Conservation (phyloP, 1,284 basidiomycete species). For the Rhizoctonia solani region DNA sequence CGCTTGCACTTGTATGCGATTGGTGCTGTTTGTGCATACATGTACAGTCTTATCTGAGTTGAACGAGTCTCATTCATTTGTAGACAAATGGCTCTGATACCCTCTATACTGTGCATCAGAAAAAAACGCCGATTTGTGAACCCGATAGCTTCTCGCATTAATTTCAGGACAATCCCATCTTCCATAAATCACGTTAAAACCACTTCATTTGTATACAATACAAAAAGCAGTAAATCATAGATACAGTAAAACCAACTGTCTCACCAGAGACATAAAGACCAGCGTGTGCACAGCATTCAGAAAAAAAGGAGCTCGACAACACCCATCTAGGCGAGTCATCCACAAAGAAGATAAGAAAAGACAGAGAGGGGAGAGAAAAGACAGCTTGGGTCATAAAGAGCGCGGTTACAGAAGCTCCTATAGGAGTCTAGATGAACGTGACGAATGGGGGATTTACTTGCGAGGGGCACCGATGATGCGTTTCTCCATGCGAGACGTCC, state of each 20-base stretch:
- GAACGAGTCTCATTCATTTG: too few species aligned
- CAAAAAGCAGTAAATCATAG: constrained; percentile 21
- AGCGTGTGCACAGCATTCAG: background rate
- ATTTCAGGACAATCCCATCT: too few species aligned
- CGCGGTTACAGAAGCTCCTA: background rate
- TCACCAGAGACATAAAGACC: background rate
- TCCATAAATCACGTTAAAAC: too few species aligned
- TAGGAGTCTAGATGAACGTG: background rate
- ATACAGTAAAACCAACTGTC: constrained; percentile 11
- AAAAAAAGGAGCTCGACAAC: background rate
- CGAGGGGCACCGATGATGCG: constrained; percentile 4
- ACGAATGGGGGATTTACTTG: background rate
- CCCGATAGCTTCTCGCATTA: too few species aligned
- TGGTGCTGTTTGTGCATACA: too few species aligned
- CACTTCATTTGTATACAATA: constrained; percentile 32
- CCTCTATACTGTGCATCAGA: too few species aligned
- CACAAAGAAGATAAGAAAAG: background rate
- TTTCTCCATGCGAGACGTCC: constrained; percentile 9
- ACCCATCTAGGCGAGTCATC: constrained; percentile 8
- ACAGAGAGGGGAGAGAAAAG: background rate
- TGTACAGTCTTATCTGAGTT: too few species aligned
- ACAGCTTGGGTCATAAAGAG: background rate
- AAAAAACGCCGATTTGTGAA: too few species aligned
- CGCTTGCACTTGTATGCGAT: too few species aligned
- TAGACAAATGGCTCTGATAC: too few species aligned